Evolutionary conservation across 306 rosid genomes (phyloP), one percentile per base, ranked within the genome.

Genomic region (Dalbergia oliveri): DNA sequence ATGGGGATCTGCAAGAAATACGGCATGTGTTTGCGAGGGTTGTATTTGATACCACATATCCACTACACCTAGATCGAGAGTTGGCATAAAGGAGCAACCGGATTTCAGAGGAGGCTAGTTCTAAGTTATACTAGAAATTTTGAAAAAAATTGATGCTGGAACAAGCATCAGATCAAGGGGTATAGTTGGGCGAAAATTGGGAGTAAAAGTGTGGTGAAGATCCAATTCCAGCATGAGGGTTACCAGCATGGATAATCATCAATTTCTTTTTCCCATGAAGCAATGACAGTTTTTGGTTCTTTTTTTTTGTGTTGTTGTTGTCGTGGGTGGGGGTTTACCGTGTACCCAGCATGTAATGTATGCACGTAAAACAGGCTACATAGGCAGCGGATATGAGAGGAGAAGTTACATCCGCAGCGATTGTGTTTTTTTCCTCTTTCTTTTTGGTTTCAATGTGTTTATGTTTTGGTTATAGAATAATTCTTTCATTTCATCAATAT

Each of bases 31-130:
- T 94, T 75, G 98, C 98, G 23, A 85, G 93, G 86, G 66, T 89
- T 54, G 94, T 91, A 66, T 88, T 93, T 64, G 94, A 93, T 59
- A 90, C 97, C 4, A 44, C 91, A 18, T 93, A 82, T 84, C 98
- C 97, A 69, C 82, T 78, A 39, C 83, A 66, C 56, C 66, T 79
- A 77, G 73, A 43, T 59, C 56, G 26, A 61, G 57, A 31, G 23
- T 72, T 70, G 73, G 75, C 69, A 56, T 37, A 54, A 72, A 75
- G 56, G 74, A 58, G 18, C 68, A 63, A 3, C 50, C n/a, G 72
- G 21, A 69, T 61, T 69, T 66, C 44, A 51, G 64, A 39, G 59
- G 81, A 79, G 23, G 31, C 15, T 43, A 39, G 35, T 18, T 61
- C 66, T 56, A 79, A 73, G 47, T 73, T 73, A 58, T 44, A 26